phyloP scores from a whole-genome alignment of 2,329 filamentous ascomycete genomes.

The Aspergillus felis region DNA sequence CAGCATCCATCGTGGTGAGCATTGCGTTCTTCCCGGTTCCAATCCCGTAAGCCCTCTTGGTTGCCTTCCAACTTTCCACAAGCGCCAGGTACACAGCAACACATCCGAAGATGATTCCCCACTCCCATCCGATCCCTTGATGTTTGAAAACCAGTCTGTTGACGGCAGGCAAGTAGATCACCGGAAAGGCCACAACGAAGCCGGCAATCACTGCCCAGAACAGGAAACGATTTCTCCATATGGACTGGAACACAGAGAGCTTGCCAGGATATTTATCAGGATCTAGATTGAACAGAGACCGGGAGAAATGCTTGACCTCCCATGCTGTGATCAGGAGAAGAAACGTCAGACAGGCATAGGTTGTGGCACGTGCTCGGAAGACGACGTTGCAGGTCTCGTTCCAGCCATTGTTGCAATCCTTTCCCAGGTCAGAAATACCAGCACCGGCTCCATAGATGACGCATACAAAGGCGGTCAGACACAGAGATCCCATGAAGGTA shows the following conservation, averaged over 20 bases:
- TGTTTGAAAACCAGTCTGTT: constrained; percentile 64
- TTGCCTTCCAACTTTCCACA: constrained; percentile 63
- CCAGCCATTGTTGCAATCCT: constrained; percentile 52
- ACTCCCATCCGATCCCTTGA: constrained; percentile 63
- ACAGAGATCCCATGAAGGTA: constrained; percentile 45
- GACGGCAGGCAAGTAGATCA: constrained; percentile 64
- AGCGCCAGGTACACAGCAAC: constrained; percentile 58
- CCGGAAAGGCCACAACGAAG: constrained; percentile 53
- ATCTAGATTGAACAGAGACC: constrained; percentile 67
- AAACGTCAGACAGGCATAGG: constrained; percentile 71
- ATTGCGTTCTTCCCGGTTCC: constrained; percentile 30
- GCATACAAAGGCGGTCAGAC: constrained; percentile 36
- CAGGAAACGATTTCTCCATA: constrained; percentile 69
- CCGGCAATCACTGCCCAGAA: constrained; percentile 62
- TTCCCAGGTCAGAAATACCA: constrained; percentile 48
- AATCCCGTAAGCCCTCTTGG: constrained; percentile 49
- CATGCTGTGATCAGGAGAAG: constrained; percentile 71
- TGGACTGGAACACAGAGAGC: constrained; percentile 59
- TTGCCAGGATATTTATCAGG: constrained; percentile 55
- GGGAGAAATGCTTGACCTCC: constrained; percentile 71
- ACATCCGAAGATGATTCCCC: constrained; percentile 61
- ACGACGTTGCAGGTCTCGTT: constrained; percentile 49
- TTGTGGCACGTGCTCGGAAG: constrained; percentile 68
- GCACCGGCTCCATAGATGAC: constrained; percentile 36
- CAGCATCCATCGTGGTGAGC: constrained; percentile 30